A percentile compares a stretch with the other conserved stretches of the same genome.
Evolutionary conservation across 441 rosid species (phyloP).

Genomic region (Euphorbia corollata): DNA sequence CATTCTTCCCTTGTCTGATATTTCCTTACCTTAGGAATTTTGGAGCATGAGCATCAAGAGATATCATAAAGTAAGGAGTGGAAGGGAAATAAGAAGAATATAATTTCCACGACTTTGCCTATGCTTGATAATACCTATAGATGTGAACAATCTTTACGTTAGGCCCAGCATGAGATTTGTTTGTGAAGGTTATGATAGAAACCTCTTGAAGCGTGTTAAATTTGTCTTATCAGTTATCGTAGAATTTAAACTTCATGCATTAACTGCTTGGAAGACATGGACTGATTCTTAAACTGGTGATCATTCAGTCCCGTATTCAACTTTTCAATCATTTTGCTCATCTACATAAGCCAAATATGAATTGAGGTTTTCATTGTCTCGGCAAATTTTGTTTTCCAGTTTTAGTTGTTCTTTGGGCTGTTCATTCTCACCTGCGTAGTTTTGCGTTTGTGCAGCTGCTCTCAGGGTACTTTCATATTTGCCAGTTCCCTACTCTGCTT

Average conservation of each 20-base stretch:
- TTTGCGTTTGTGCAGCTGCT: slow-evolving; percentile 60
- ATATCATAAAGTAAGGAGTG: not conserved
- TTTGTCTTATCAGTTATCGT: not conserved
- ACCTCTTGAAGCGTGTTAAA: not conserved
- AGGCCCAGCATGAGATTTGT: not conserved
- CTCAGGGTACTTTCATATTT: slow-evolving; percentile 64
- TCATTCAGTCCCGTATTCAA: not conserved
- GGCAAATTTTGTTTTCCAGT: not conserved
- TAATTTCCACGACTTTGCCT: not conserved
- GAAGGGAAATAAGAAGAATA: not conserved
- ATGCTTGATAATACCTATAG: not conserved
- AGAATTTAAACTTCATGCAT: not conserved
- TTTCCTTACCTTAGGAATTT: no score
- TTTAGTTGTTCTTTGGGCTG: no score
- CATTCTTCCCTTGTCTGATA: not conserved
- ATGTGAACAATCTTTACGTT: not conserved
- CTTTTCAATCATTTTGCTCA: not conserved
- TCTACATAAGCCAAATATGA: not conserved
- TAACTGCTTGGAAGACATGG: not conserved
- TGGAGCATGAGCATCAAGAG: not conserved
- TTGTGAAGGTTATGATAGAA: not conserved
- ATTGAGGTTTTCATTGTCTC: not conserved
- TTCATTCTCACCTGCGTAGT: slow-evolving; percentile 1
- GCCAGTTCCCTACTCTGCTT: slow-evolving; percentile 68
- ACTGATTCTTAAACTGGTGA: slow-evolving; percentile 3